Evolutionary conservation across 1,284 basidiomycete species (phyloP).

Genomic region (Ganoderma multipileum): DNA sequence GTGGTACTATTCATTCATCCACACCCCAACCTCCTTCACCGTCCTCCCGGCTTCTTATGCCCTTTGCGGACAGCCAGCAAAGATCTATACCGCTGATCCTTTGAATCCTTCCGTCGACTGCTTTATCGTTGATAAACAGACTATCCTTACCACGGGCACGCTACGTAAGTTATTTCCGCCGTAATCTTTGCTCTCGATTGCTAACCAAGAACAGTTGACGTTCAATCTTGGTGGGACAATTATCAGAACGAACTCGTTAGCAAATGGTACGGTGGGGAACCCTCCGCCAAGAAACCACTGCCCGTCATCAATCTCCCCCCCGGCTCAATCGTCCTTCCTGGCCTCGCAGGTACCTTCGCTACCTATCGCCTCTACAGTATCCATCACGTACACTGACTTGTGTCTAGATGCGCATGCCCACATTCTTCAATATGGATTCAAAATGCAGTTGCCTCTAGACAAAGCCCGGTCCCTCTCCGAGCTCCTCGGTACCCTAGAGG

Average conservation of each 20-base stretch:
- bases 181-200: conserved; percentile 8
- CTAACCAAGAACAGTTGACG: conserved; percentile 31
- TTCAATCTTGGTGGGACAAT: conserved; percentile 37
- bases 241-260: conserved; percentile 38
- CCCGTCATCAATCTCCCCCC: conserved; percentile 50
- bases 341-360: conserved; percentile 61
- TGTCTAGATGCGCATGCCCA: conserved; percentile 82
- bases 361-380: background rate
- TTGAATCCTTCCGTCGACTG: conserved; percentile 58
- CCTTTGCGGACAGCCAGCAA: conserved; percentile 32
- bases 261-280: conserved; percentile 41
- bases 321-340: conserved; percentile 67
- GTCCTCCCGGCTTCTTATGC: conserved; percentile 40
- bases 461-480: conserved; percentile 68
- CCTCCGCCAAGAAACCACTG: conserved; percentile 43
- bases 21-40: conserved; percentile 5
- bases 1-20: conserved; percentile 23
- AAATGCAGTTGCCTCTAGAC: conserved; percentile 67
- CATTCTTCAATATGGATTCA: conserved; percentile 74
- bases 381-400: background rate
- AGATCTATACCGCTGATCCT: conserved; percentile 40
- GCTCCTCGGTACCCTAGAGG: conserved; percentile 66
- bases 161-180: conserved; percentile 44
- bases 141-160: conserved; percentile 63
- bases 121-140: conserved; percentile 64